Evolutionary conservation across 2,329 filamentous ascomycete genomes (phyloP), one percentile per base, ranked within the genome.

Genomic region (Hymenoscyphus scutula): DNA sequence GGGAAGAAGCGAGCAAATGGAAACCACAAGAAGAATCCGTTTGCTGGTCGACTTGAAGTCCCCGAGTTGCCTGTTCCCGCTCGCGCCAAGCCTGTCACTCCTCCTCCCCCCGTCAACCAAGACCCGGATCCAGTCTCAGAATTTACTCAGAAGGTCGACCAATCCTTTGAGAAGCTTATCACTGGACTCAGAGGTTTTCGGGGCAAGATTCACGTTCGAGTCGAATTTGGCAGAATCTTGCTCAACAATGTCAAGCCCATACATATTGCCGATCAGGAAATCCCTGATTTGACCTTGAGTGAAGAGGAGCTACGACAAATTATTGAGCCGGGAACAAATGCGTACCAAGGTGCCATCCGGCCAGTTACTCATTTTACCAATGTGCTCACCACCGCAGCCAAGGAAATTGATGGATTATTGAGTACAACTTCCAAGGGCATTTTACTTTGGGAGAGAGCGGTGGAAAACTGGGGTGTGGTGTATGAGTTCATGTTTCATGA

Each of bases 181-280:
- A n/a, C 58, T 7, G 58, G n/a, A 27, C 37, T 71, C 23, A 62
- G 66, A 27, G 68, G 66, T 17, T 72, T 71, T 57, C 64, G 53
- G 30, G 73, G 73, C 17, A 32, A 69, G 23, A 17, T 73, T 37
- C 53, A 27, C 8, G 56, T 74, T 15, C 63, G 69, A 27, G 65
- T 64, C 15, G 64, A 73, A 15, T 72, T 74, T 62, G 73, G 73
- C 45, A 68, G 72, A 4, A 70, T 73, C 23, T 45, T 73, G 1
- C 25, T 71, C 10, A 55, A 56, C 15, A 59, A 61, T 17, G 29
- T 72, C 8, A 55, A 62, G 19, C 30, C 53, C 11, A 61, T 54
- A 5, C 61, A 62, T 8, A 41, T 69, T 58, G 65, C 64, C 3
- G 54, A 58, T 11, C 62, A 56, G 3, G 59, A 67, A 2, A 19